Evolutionary conservation across 2,329 filamentous ascomycete genomes (phyloP), one percentile per base, ranked within the genome.

Genomic region (Fusarium abutilonis): DNA sequence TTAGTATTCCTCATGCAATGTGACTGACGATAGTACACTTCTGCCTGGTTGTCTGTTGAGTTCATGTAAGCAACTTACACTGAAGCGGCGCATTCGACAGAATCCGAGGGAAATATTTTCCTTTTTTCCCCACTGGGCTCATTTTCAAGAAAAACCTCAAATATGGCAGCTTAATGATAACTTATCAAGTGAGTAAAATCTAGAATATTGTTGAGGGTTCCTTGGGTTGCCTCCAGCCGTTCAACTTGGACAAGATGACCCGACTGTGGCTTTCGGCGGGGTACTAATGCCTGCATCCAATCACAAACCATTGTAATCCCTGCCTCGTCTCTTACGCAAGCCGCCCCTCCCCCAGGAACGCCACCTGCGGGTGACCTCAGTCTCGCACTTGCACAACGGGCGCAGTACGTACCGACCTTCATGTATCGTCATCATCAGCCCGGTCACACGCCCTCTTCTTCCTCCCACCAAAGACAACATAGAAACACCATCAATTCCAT

Each of bases 361-460:
- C 63, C 63, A 64, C 60, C 51, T 61, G 42, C 56, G 52, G 52
- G 60, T 67, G 64, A 67, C 60, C 45, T 58, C 23, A 54, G 49
- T 55, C 47, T 35, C 26, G 47, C 39, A 41, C 46, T 10, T 29
- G 11, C 28, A 19, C 11, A 11, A 13, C 35, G 43, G 52, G 61
- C 4, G 19, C 19, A 19, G 44, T 43, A 56, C 47, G 47, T 52
- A 52, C 52, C 36, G 60, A 39, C 43, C 35, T 45, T 29, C 21
- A 32, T 53, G 39, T 49, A 63, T 52, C 67, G 67, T 69, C 68
- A 70, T 70, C 52, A 44, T 34, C 51, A 54, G 46, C 41, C 36
- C 54, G 41, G 47, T 61, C 64, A 61, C 64, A 53, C 50, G 41
- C 43, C 45, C 43, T 49, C 54, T 50, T 46, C 46, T 42, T 55